Conservation (phyloP, 371 early-diverging fungal genomes). For the Amoeboaphelidium occidentale region DNA sequence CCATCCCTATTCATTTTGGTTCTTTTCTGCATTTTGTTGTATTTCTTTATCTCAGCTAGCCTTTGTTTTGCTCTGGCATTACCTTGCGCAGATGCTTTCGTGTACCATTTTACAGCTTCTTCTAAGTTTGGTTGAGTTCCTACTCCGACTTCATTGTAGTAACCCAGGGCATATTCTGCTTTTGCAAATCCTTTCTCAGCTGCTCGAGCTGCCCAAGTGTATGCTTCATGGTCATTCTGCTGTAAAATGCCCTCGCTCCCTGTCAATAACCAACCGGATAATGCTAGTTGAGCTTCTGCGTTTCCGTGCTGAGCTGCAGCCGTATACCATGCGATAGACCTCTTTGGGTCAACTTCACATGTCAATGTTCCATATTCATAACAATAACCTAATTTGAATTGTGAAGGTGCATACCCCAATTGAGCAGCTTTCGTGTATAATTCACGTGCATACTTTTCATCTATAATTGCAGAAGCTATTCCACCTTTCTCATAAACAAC, state of each 20-base stretch:
- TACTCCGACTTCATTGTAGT: slow-evolving; percentile 50
- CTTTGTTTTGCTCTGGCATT: slow-evolving; percentile 43
- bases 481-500: slow-evolving; percentile 57
- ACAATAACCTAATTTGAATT: slow-evolving; percentile 69
- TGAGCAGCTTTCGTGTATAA: slow-evolving; percentile 72
- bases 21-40: background rate
- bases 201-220: slow-evolving; percentile 59
- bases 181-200: slow-evolving; percentile 53
- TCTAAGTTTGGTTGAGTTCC: slow-evolving; percentile 2
- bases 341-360: slow-evolving; percentile 62
- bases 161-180: slow-evolving; percentile 85
- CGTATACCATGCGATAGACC: slow-evolving; percentile 89
- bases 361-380: slow-evolving; percentile 80
- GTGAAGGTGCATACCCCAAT: slow-evolving; percentile 75
- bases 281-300: slow-evolving; percentile 70
- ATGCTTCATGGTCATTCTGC: slow-evolving; percentile 70
- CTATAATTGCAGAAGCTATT: slow-evolving; percentile 22
- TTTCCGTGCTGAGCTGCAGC: slow-evolving; percentile 70
- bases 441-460: slow-evolving; percentile 46
- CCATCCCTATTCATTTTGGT: too few species aligned
- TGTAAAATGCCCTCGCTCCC: slow-evolving; percentile 49
- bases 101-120: slow-evolving; percentile 4
- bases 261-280: slow-evolving; percentile 87
- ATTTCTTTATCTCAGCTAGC: slow-evolving; percentile 37
- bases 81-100: slow-evolving; percentile 43